These are phyloP conservation scores for Candida cerambycidarum DNA, from an alignment of 805 yeast genomes.

Conservation along the genomic window DNA sequence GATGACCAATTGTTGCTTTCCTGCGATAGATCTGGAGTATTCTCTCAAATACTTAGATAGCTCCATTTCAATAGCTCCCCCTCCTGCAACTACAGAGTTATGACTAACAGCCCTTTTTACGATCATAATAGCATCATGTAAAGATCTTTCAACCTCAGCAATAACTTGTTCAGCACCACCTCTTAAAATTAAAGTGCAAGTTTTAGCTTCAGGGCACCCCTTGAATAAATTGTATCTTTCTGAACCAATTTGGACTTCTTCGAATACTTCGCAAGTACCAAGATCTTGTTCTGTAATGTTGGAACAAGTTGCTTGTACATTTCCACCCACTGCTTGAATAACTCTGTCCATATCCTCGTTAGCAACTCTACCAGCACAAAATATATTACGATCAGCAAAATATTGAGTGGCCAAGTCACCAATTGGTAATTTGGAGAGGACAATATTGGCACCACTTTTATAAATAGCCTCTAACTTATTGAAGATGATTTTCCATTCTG, in stretches of 20 bases:
- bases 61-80: conserved; percentile 99
- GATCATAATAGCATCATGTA: conserved; percentile 98
- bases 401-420: conserved; percentile 99
- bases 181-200: conserved; percentile 89
- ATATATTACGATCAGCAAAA: conserved; percentile 93
- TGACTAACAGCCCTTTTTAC: conserved; percentile 92
- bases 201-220: conserved; percentile 89
- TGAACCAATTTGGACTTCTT: conserved; percentile 93
- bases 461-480: conserved; percentile 82
- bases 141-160: conserved; percentile 92
- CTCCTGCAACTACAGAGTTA: conserved; percentile 91
- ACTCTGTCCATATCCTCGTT: conserved; percentile 90
- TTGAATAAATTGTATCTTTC: conserved; percentile 91
- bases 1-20: conserved; percentile 91
- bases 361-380: conserved; percentile 96
- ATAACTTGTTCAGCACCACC: conserved; percentile 99
- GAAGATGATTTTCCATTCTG: conserved; percentile 96
- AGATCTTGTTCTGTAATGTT: conserved; percentile 69
- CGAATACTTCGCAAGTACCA: conserved; percentile 83
- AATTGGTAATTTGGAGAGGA: conserved; percentile 90
- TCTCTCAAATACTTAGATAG: conserved; percentile 85
- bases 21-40: conserved; percentile 82
- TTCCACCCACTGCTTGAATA: conserved; percentile 90
- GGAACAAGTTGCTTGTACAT: conserved; percentile 71
- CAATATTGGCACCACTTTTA: conserved; percentile 86